Base-by-base conservation (phyloP, 768 basidiomycete genomes). In the Collybia sp. region DNA sequence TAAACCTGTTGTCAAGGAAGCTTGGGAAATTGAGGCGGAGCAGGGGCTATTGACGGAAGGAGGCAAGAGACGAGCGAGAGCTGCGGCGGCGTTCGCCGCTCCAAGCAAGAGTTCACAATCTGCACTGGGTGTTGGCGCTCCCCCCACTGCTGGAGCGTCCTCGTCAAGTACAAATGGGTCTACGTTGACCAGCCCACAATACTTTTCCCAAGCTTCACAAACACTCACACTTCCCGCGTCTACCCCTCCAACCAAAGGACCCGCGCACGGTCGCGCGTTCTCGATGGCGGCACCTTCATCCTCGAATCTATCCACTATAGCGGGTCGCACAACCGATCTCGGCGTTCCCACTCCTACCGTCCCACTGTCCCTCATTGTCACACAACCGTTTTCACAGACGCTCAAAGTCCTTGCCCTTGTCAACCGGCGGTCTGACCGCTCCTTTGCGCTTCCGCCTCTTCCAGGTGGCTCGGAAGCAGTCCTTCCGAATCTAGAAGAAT, bases 11-110 rank as follows among this genome's bases (percentile, higher is more conserved):
- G 61, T 58, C 10, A 88, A 85, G 56, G 88, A 89, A 56, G 59
- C 72, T n/a, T 89, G 87, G 87, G 88, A 90, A 53, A 72, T 85
- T 25, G 86, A 88, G 48, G 85, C 83, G 0, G 86, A 89, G 55
- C 82, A 82, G 48, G 86, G 85, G 1, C 58, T 89, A 40, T 57
- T 84, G 25, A 86, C 86, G 0, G 89, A 89, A 54, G 88, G 85
- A 15, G 85, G 82, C 13, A 77, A 75, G 53, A 68, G 86, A 31
- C 75, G 84, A 15, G 80, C 82, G 16, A 68, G 82, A 47, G 83
- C 81, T 0, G 69, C 67, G 5, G 71, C 73, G 2, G 56, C 60
- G 3, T 51, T 60, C 34, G 58, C 58, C 30, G 61, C 60, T 8
- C 50, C 58, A 13, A 44, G 48, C 2, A 37, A 46, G 19, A 48